Base-by-base conservation (phyloP, 1,139 yeast genomes). In the Hansenula sp. region DNA sequence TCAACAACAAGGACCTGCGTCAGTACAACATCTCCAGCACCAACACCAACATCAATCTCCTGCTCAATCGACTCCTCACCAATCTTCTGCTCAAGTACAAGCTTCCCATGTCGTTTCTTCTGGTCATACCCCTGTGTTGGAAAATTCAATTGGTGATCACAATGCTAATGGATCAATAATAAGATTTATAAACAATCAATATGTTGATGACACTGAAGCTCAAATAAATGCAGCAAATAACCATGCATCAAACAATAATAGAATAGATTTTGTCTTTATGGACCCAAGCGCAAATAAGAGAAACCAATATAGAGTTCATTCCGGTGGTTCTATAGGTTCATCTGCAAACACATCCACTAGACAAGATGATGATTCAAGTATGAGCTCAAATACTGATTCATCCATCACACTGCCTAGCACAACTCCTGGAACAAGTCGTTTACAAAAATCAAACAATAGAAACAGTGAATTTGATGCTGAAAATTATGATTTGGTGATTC, bases 241-340 rank as follows among this genome's bases (percentile, higher is more conserved):
- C 24, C 32, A 42, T 11, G 43, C 43, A 29, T 7, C 4, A 4
- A 46, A 46, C 10, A 19, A 21, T 35, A 31, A 55, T 11, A 44
- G 56, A 42, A 47, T 53, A 24, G 59, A 53, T 36, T 55, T 55
- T 36, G 57, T 55, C 2, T 53, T 52, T 21, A 55, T 55, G 56
- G 57, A 55, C 20, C 59, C 59, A 40, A 45, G 53, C 27, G 48
- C 55, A 3, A 40, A 50, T 13, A 44, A 55, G 32, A 38, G 50
- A 13, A 44, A 53, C 34, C 56, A 51, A 36, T 51, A 34, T 37
- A 44, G 57, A 44, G 29, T 53, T 7, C 48, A 43, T 37, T 48
- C 56, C 9, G 24, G 24, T 21, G 24, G 24, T 21, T 24, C 28
- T 2, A 21, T 22, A 17, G 16, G n/a, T 6, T 10, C 33, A 22